Percentiles rank a stretch among this genome's conserved stretches.
phyloP scores from a whole-genome alignment of 768 basidiomycete genomes.

The Auricularia sp. region DNA sequence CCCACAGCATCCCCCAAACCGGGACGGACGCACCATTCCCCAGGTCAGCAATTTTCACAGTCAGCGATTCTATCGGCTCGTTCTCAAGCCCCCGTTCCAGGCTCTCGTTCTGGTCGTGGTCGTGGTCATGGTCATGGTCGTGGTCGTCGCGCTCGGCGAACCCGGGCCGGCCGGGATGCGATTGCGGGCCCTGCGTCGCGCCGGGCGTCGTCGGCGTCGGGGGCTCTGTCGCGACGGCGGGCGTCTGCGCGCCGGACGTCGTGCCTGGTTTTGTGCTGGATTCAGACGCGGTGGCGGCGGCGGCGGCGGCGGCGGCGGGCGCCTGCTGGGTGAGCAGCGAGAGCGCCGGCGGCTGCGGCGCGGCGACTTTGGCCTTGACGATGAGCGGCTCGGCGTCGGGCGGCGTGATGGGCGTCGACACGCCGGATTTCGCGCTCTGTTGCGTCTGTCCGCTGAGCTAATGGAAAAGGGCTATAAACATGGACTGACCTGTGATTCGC shows the following conservation, averaged over 20 bases:
- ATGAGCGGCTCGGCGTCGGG: background rate
- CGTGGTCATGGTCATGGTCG: background rate
- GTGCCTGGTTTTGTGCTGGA: too few species aligned
- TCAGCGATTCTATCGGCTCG: slow-evolving; percentile 54
- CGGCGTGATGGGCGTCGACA: slow-evolving; percentile 1
- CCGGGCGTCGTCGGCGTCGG: slow-evolving; percentile 11
- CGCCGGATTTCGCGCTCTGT: background rate
- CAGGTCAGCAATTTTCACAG: slow-evolving; percentile 97
- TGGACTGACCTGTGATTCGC: background rate
- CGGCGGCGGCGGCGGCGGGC: slow-evolving; percentile 16
- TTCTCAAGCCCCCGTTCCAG: slow-evolving; percentile 22
- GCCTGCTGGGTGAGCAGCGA: slow-evolving; percentile 69
- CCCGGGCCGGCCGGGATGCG: slow-evolving; percentile 6
- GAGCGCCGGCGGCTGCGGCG: slow-evolving; percentile 38
- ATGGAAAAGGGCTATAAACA: background rate
- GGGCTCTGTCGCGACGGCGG: background rate
- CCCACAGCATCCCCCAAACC: too few species aligned
- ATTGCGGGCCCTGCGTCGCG: slow-evolving; percentile 7
- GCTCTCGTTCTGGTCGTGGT: too few species aligned
- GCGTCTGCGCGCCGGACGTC: too few species aligned
- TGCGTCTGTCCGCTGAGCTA: background rate
- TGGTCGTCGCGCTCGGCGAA: background rate
- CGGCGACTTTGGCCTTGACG: slow-evolving; percentile 12
- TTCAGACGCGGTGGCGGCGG: too few species aligned
- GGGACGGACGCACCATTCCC: slow-evolving; percentile 64